Percentiles rank a stretch among this genome's conserved stretches.
phyloP scores from a whole-genome alignment of 257 asterid genomes.

The Datura wrightii region DNA sequence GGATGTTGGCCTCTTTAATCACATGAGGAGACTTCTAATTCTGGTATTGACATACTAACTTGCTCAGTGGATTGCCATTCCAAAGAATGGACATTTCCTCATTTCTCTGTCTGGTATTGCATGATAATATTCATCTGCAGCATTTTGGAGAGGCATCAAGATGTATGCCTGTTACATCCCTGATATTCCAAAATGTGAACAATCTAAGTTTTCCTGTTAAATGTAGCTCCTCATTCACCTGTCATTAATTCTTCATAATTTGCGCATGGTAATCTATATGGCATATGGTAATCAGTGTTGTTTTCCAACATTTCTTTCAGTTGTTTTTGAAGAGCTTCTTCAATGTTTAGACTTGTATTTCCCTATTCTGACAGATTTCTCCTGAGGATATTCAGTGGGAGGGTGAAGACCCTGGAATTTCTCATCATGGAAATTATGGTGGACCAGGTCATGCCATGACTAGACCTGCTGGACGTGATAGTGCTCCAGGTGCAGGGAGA shows the following conservation, averaged over 20 bases:
- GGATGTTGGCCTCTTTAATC: too few species aligned
- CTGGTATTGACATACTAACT: constrained; percentile 1
- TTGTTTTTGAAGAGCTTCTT: constrained; percentile 16
- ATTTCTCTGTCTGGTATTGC: background rate
- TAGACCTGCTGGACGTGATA: constrained; percentile 69
- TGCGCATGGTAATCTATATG: constrained; percentile 12
- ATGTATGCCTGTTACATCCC: background rate
- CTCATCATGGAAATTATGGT: constrained; percentile 72
- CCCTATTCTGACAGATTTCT: constrained; percentile 60
- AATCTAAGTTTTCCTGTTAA: background rate
- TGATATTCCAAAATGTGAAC: constrained; percentile 15
- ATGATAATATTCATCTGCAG: constrained; percentile 19
- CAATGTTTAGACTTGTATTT: constrained; percentile 24
- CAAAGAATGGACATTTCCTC: constrained; percentile 19
- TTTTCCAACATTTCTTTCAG: constrained; percentile 5
- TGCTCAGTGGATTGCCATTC: background rate
- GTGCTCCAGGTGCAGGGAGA: constrained; percentile 74
- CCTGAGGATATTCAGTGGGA: constrained; percentile 90
- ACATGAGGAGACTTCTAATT: background rate
- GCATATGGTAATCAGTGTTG: constrained; percentile 15
- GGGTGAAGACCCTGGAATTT: constrained; percentile 80
- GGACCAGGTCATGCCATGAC: constrained; percentile 67
- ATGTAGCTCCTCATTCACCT: constrained; percentile 22
- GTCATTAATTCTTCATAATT: background rate
- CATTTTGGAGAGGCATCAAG: background rate